Percentiles rank a stretch among this genome's conserved stretches.
phyloP scores from a whole-genome alignment of 2,329 filamentous ascomycete species.

The Talaromyces verruculosus region DNA sequence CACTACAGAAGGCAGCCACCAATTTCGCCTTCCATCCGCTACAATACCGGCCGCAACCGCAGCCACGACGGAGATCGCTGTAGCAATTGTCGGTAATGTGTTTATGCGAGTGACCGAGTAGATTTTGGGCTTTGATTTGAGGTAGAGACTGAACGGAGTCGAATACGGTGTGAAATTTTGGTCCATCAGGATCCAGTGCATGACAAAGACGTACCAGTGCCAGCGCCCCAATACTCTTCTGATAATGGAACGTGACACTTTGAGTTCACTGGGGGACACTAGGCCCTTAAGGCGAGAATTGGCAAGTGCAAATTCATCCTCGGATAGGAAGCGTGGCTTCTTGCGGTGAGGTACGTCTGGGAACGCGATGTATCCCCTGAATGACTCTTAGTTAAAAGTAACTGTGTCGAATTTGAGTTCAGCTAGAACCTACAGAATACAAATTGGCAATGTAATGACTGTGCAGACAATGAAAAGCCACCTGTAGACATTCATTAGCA shows the following conservation, averaged over 20 bases:
- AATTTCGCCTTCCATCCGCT: constrained; percentile 38
- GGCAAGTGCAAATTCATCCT: constrained; percentile 24
- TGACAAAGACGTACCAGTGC: constrained; percentile 44
- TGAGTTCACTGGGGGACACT: constrained; percentile 33
- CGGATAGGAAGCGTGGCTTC: constrained; percentile 21
- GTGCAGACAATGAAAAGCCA: constrained; percentile 36
- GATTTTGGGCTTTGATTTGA: constrained; percentile 38
- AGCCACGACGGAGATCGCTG: constrained; percentile 40
- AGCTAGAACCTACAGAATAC: constrained; percentile 19
- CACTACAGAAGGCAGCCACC: constrained; percentile 37
- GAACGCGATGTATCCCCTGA: constrained; percentile 29
- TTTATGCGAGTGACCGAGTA: constrained; percentile 46
- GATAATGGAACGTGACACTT: constrained; percentile 39
- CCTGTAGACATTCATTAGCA: constrained; percentile 24
- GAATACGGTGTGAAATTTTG: constrained; percentile 38
- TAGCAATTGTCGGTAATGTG: constrained; percentile 43
- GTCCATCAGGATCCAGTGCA: constrained; percentile 42
- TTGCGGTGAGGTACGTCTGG: constrained; percentile 34
- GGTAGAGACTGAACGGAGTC: constrained; percentile 44
- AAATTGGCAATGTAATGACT: constrained; percentile 26
- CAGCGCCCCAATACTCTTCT: constrained; percentile 40
- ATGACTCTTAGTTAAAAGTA: neutral
- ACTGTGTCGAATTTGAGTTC: no score
- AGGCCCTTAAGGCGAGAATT: constrained; percentile 26
- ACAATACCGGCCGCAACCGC: constrained; percentile 36